Evolutionary conservation across 129 eudicot species (phyloP).

Genomic region (Smallanthus sonchifolius): DNA sequence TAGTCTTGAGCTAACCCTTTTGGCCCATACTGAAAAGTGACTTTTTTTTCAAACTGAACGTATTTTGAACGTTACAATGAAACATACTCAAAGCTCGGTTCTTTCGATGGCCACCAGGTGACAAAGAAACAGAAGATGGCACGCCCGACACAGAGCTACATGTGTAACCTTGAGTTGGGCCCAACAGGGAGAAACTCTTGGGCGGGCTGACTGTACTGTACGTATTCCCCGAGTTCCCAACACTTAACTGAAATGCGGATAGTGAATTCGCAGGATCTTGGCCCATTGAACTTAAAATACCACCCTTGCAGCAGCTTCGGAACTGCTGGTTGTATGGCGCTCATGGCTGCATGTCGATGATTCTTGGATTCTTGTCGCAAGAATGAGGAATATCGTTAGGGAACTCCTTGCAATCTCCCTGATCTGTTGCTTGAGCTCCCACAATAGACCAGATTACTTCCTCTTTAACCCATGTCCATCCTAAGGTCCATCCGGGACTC

Average conservation of each 20-base stretch:
- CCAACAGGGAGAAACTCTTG: constrained; percentile 33
- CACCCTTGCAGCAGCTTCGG: constrained; percentile 40
- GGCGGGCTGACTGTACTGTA: constrained; percentile 30
- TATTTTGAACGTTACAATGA: neutral
- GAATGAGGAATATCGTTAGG: constrained; percentile 32
- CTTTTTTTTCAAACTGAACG: neutral
- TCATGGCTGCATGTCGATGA: constrained; percentile 33
- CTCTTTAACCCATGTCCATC: constrained; percentile 43
- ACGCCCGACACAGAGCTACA: constrained; percentile 37
- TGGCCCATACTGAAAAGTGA: neutral
- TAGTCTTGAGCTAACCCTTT: no score
- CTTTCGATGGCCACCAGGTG: constrained; percentile 35
- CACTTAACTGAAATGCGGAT: constrained; percentile 34
- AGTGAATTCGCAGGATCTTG: constrained; percentile 31
- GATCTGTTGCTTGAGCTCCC: constrained; percentile 48
- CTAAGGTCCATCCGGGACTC: constrained; percentile 48
- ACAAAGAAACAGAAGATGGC: constrained; percentile 29
- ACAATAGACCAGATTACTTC: constrained; percentile 45
- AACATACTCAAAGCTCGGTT: constrained; percentile 45
- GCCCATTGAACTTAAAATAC: constrained; percentile 33
- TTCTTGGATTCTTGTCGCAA: constrained; percentile 37
- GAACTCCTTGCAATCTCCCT: constrained; percentile 45
- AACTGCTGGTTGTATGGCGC: constrained; percentile 41
- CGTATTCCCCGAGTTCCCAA: constrained; percentile 36
- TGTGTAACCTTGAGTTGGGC: constrained; percentile 33